A percentile compares a stretch with the other conserved stretches of the same genome.
These are phyloP conservation scores for Capronia americana DNA, from an alignment of 2,329 filamentous ascomycete genomes.

Conservation along the genomic window DNA sequence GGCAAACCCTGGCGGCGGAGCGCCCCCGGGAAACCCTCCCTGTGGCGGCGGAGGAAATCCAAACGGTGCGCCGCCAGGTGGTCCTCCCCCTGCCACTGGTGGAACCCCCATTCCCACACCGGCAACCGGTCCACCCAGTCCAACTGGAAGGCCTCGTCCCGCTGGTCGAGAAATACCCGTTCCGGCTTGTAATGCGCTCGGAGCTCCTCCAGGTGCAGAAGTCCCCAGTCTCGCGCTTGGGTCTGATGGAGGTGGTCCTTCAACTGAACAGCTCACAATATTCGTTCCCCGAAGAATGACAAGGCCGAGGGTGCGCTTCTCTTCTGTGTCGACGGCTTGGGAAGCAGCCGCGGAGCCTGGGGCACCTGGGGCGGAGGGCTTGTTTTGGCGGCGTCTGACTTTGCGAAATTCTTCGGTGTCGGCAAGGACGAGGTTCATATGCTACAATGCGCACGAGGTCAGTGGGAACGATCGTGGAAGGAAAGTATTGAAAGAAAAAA, in stretches of 20 bases:
- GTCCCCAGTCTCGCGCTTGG: slow-evolving; percentile 87
- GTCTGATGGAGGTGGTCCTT: slow-evolving; percentile 93
- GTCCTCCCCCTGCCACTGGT: slow-evolving; percentile 64
- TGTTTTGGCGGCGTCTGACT: slow-evolving; percentile 84
- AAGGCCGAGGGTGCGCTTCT: slow-evolving; percentile 95
- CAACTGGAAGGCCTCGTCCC: slow-evolving; percentile 81
- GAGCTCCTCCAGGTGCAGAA: slow-evolving; percentile 69
- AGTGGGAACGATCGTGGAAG: background rate
- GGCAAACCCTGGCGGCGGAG: slow-evolving; percentile 30
- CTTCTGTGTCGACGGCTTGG: slow-evolving; percentile 77
- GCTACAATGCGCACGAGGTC: slow-evolving; percentile 58
- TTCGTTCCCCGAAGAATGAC: slow-evolving; percentile 94
- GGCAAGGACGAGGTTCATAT: slow-evolving; percentile 99
- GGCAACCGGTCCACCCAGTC: slow-evolving; percentile 85
- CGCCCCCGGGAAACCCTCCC: slow-evolving; percentile 47
- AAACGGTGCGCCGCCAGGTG: slow-evolving; percentile 61
- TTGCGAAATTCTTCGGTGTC: slow-evolving; percentile 98
- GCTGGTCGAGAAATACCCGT: slow-evolving; percentile 90
- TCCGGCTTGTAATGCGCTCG: slow-evolving; percentile 73
- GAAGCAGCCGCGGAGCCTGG: slow-evolving; percentile 67
- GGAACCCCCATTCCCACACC: slow-evolving; percentile 74
- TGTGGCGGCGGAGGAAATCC: slow-evolving; percentile 59
- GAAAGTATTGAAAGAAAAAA: background rate
- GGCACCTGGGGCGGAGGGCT: slow-evolving; percentile 64
- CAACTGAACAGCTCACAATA: slow-evolving; percentile 92